These are phyloP conservation scores for Tetraselmis striata DNA, from an alignment of 139 green algal genomes.

Conservation along the genomic window DNA sequence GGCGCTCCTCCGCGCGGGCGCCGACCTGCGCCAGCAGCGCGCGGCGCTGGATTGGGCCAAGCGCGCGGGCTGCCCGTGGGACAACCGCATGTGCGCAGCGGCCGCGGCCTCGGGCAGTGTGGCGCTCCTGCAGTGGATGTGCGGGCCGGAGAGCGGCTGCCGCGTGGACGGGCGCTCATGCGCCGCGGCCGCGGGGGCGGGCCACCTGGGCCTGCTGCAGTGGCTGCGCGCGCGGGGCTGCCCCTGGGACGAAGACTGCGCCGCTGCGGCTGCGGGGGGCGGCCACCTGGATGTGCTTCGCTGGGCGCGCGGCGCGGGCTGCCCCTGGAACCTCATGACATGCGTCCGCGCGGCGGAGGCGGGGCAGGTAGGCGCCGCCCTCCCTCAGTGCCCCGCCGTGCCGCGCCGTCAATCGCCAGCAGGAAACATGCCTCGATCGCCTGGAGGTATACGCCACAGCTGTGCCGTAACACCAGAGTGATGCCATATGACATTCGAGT, in stretches of 20 bases:
- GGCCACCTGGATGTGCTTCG: conserved; percentile 3
- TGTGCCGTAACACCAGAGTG: no score
- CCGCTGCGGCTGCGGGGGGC: conserved; percentile 1
- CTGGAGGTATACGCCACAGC: no score
- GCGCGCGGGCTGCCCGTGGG: background rate
- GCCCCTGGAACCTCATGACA: conserved; percentile 5
- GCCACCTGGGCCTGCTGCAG: conserved; percentile 2
- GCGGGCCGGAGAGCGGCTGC: background rate
- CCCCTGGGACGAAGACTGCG: background rate
- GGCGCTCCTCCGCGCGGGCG: background rate
- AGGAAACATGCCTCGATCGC: no score
- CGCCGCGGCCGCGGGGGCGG: background rate
- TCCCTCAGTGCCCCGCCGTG: no score
- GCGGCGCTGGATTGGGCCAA: background rate
- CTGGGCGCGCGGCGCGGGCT: background rate
- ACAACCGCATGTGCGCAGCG: background rate
- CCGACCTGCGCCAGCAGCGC: background rate
- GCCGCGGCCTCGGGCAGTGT: background rate
- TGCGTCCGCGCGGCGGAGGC: background rate
- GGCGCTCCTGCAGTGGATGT: background rate
- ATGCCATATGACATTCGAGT: no score
- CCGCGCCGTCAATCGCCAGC: no score
- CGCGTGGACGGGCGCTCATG: background rate
- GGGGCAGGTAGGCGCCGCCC: background rate
- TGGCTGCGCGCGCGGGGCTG: conserved; percentile 3